Conservation (phyloP, 805 yeast species). For the Torulaspora delbrueckii region DNA sequence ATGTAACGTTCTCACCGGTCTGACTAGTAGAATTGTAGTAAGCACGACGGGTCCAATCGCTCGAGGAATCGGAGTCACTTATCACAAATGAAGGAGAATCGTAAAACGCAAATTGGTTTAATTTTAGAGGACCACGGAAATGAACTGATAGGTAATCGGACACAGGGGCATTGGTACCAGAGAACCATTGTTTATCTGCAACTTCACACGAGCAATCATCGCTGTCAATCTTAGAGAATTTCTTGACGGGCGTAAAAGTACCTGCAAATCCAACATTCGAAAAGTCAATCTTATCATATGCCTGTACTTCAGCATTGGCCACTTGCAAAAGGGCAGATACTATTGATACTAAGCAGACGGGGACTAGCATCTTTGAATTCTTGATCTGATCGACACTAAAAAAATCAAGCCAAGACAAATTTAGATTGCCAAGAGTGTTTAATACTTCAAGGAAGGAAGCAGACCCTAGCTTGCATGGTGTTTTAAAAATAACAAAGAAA, state of each 20-base stretch:
- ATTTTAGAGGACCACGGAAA: conserved; percentile 66
- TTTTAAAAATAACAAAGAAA: neutral
- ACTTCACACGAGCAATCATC: conserved; percentile 32
- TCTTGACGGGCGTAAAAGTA: conserved; percentile 29
- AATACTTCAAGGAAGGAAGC: neutral
- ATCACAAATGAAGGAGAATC: conserved; percentile 40
- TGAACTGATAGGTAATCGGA: conserved; percentile 67
- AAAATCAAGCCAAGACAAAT: neutral
- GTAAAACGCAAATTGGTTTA: conserved; percentile 59
- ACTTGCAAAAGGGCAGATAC: neutral
- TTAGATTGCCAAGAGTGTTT: neutral
- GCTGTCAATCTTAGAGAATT: conserved; percentile 21
- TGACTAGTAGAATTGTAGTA: conserved; percentile 42
- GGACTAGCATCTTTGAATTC: neutral
- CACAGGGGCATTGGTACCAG: conserved; percentile 63
- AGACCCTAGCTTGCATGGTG: neutral
- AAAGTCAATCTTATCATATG: conserved; percentile 25
- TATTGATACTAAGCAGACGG: neutral
- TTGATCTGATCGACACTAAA: neutral
- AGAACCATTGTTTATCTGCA: conserved; percentile 28
- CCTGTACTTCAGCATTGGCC: conserved; percentile 9
- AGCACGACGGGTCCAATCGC: conserved; percentile 55
- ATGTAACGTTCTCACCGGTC: conserved; percentile 59
- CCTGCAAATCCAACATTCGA: conserved; percentile 35
- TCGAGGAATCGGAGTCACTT: conserved; percentile 32